These are phyloP conservation scores for Huntiella bhutanensis DNA, from an alignment of 2,329 filamentous ascomycete genomes.

Conservation along the genomic window DNA sequence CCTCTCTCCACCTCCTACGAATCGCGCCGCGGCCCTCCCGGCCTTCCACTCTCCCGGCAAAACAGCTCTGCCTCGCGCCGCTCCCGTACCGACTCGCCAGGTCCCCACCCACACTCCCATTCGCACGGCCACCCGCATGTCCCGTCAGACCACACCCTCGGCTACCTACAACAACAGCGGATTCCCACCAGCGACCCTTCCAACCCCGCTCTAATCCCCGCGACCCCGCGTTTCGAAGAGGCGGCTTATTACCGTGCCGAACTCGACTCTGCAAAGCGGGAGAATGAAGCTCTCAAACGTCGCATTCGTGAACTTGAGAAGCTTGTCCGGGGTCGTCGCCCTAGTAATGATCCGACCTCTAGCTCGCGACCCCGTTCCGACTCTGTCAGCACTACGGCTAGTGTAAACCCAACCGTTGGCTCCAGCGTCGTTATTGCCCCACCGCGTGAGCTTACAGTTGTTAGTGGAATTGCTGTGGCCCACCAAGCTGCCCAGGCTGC, in stretches of 20 bases:
- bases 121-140: not conserved
- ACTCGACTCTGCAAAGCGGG: slow-evolving; percentile 40
- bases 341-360: slow-evolving; percentile 25
- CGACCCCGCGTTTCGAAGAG: slow-evolving; percentile 43
- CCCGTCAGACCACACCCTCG: slow-evolving; percentile 20
- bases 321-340: slow-evolving; percentile 28
- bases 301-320: slow-evolving; percentile 44
- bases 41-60: slow-evolving; percentile 31
- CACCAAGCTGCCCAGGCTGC: slow-evolving; percentile 1
- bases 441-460: slow-evolving; percentile 6
- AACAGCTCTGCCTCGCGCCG: slow-evolving; percentile 35
- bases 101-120: slow-evolving; percentile 4
- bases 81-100: slow-evolving; percentile 31
- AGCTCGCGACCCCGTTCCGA: slow-evolving; percentile 29
- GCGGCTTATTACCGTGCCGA: slow-evolving; percentile 40
- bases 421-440: slow-evolving; percentile 13
- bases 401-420: slow-evolving; percentile 20
- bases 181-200: slow-evolving; percentile 21
- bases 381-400: slow-evolving; percentile 33
- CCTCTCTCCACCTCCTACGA: slow-evolving; percentile 20
- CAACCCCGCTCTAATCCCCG: slow-evolving; percentile 35
- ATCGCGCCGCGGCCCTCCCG: slow-evolving; percentile 20
- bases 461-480: slow-evolving; percentile 1
- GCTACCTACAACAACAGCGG: slow-evolving; percentile 30
- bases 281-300: slow-evolving; percentile 43